Evolutionary conservation across 2,329 filamentous ascomycete species (phyloP), one percentile per base, ranked within the genome.

Genomic region (Colletotrichum higginsianum): DNA sequence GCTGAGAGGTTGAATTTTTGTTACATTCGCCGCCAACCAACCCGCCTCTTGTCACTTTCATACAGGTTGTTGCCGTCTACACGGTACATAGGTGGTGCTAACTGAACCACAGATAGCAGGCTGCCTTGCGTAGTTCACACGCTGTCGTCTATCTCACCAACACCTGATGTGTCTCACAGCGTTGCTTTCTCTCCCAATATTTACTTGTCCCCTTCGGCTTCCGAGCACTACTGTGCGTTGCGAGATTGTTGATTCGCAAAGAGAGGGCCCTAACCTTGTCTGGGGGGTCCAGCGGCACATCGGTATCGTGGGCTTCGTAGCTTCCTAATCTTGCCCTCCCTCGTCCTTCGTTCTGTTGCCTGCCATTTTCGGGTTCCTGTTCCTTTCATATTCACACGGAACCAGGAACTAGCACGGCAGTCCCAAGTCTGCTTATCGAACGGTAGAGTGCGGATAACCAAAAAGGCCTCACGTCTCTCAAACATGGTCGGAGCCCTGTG

Each of bases 401-500:
- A 40, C 18, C 61, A 65, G 16, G 21, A 35, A 50, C 26, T 35
- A 21, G 21, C 16, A 44, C 7, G 46, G 50, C n/a, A 64, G 47
- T n/a, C 21, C 46, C 50, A 3, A 21, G 13, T 23, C 50, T 40
- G 16, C 18, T 62, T 60, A n/a, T 47, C 30, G 44, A 56, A 12
- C 13, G 11, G 16, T 42, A 55, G 16, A 55, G 23, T 56, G 53
- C 50, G 62, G 23, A 44, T 42, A 21, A 50, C 23, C 42, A 26
- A 35, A 44, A 53, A 26, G 11, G 57, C 8, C 18, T 18, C 18
- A 21, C 15, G 30, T 30, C 30, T 57, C 49, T 62, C 56, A 46
- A 62, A 46, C 57, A n/a, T 30, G 44, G 11, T n/a, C 42, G 26
- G 16, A 23, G 44, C 52, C 35, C 64, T 62, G 64, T 62, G 44